phyloP scores from a whole-genome alignment of 108 stramenopile species.

The Discostella stelligeroides region DNA sequence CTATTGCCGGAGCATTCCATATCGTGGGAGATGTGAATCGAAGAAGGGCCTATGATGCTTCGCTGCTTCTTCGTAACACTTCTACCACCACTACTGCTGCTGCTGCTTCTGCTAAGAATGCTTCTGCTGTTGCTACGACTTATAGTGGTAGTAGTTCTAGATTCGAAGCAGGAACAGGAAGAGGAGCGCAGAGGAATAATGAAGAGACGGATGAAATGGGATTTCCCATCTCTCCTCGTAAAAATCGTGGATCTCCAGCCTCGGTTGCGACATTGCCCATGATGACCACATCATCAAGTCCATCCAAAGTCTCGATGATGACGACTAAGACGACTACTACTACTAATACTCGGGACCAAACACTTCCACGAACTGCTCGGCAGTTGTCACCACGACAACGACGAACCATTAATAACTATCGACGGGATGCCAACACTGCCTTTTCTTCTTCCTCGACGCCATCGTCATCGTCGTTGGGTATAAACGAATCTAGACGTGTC shows the following conservation, averaged over 20 bases:
- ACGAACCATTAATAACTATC: neutral
- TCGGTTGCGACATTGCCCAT: neutral
- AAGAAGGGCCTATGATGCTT: constrained; percentile 25
- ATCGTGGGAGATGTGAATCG: constrained; percentile 25
- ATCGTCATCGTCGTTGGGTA: no score
- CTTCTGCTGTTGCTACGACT: no score
- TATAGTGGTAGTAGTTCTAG: no score
- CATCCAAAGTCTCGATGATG: no score
- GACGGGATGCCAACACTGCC: neutral
- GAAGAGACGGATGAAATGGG: constrained; percentile 20
- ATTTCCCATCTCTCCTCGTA: constrained; percentile 2
- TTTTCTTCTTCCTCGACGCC: no score
- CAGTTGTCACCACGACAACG: no score
- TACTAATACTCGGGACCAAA: no score
- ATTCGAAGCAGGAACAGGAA: neutral
- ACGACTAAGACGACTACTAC: no score
- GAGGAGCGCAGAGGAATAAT: no score
- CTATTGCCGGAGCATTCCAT: constrained; percentile 38
- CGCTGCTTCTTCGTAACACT: no score
- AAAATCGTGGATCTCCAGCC: neutral
- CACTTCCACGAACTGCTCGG: neutral
- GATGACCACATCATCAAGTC: neutral
- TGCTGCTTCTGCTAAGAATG: no score
- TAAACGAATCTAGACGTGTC: neutral
- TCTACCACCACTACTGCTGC: neutral